phyloP scores from a whole-genome alignment of 192 early-diverging fungal genomes.

The Piromyces finnis region DNA sequence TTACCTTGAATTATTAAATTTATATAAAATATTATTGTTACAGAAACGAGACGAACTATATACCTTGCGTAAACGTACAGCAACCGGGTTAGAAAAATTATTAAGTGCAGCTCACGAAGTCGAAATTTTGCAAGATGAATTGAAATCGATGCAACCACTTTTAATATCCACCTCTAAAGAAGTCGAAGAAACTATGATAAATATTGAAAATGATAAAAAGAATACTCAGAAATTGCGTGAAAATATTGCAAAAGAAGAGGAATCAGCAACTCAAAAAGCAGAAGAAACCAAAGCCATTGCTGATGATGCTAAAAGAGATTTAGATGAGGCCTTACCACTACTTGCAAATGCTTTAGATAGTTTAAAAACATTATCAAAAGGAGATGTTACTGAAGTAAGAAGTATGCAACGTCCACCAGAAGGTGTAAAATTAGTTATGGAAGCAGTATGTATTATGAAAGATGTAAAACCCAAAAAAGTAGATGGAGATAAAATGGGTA shows the following conservation, averaged over 20 bases:
- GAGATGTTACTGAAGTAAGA: conserved; percentile 39
- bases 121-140: conserved; percentile 34
- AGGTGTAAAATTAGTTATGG: conserved; percentile 29
- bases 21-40: not conserved
- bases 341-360: conserved; percentile 32
- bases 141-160: conserved; percentile 28
- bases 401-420: conserved; percentile 37
- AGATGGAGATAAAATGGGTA: conserved; percentile 35
- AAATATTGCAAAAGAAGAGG: conserved; percentile 34
- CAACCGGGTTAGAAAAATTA: conserved; percentile 31
- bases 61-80: conserved; percentile 16
- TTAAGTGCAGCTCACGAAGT: conserved; percentile 31
- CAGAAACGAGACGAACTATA: conserved; percentile 8
- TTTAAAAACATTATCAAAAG: conserved; percentile 31
- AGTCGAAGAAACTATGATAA: conserved; percentile 35
- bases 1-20: conserved; percentile 21
- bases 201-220: conserved; percentile 43
- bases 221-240: conserved; percentile 32
- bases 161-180: conserved; percentile 27
- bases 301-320: conserved; percentile 28
- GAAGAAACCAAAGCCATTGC: conserved; percentile 33
- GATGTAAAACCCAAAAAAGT: conserved; percentile 31
- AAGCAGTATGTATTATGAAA: conserved; percentile 37
- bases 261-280: conserved; percentile 27
- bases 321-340: conserved; percentile 35